Evolutionary conservation across 106 monocot species (phyloP).

Genomic region (Acanthochlamys bracteata): DNA sequence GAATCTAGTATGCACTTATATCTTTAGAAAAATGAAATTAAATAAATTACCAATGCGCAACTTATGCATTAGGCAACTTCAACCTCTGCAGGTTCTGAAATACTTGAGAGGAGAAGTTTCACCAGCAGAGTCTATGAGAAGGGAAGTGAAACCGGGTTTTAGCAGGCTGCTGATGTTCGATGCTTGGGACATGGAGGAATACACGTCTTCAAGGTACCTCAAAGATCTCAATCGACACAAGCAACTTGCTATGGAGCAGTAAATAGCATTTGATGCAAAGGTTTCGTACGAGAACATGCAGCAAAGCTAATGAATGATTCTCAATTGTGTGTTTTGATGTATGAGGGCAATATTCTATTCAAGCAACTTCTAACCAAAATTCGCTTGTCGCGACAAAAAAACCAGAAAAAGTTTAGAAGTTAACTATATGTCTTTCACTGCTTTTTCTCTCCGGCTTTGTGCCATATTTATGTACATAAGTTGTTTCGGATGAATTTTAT

Average conservation of each 20-base stretch:
- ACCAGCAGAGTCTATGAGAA: slow-evolving; percentile 18
- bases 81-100: slow-evolving; percentile 27
- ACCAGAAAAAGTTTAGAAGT: no score
- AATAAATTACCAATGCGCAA: not conserved
- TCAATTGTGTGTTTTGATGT: not conserved
- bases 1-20: slow-evolving; percentile 36
- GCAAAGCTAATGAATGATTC: not conserved
- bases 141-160: slow-evolving; percentile 10
- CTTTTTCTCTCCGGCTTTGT: no score
- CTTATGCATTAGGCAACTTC: not conserved
- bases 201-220: slow-evolving; percentile 68
- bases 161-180: slow-evolving; percentile 25
- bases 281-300: no score
- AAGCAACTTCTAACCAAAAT: no score
- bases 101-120: slow-evolving; percentile 45
- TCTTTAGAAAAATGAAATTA: not conserved
- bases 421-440: no score
- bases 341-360: not conserved
- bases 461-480: no score
- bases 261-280: slow-evolving; percentile 1
- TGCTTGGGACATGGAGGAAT: slow-evolving; percentile 44
- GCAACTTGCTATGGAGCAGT: slow-evolving; percentile 76
- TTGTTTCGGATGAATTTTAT: no score
- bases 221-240: slow-evolving; percentile 80
- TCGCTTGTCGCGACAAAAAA: no score